phyloP scores from a whole-genome alignment of 441 rosid species.

The Euphorbia corollata region DNA sequence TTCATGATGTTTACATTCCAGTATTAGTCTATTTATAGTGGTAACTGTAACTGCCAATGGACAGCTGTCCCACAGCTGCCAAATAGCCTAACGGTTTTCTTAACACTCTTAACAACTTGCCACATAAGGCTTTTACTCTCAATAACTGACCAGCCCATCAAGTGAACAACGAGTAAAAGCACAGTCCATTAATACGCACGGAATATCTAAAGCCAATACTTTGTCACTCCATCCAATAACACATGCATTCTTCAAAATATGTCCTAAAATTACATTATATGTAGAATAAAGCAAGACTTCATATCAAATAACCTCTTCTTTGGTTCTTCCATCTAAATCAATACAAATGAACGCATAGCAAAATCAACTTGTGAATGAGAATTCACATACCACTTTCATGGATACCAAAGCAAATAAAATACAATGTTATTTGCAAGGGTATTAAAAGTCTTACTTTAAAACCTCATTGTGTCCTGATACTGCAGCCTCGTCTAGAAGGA shows the following conservation, averaged over 20 bases:
- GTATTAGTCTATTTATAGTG: no score
- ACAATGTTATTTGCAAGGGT: constrained; percentile 1
- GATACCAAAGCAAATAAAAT: constrained; percentile 8
- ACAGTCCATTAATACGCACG: not conserved
- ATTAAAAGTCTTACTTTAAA: constrained; percentile 42
- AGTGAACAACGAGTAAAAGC: not conserved
- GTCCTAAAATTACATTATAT: not conserved
- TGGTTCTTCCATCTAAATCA: not conserved
- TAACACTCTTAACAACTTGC: no score
- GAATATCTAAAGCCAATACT: not conserved
- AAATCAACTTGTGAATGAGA: not conserved
- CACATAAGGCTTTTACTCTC: no score
- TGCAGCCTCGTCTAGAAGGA: constrained; percentile 53
- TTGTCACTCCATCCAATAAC: not conserved
- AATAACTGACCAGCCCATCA: not conserved
- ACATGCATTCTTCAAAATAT: not conserved
- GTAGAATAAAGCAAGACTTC: not conserved
- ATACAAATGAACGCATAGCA: not conserved
- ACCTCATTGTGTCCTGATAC: constrained; percentile 35
- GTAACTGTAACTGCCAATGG: no score
- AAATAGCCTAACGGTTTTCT: no score
- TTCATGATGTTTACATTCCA: no score
- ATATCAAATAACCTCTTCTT: not conserved
- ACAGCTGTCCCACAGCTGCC: no score
- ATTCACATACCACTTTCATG: not conserved